These are phyloP conservation scores for Neurospora intermedia DNA, from an alignment of 495 filamentous ascomycete genomes.

Conservation along the genomic window DNA sequence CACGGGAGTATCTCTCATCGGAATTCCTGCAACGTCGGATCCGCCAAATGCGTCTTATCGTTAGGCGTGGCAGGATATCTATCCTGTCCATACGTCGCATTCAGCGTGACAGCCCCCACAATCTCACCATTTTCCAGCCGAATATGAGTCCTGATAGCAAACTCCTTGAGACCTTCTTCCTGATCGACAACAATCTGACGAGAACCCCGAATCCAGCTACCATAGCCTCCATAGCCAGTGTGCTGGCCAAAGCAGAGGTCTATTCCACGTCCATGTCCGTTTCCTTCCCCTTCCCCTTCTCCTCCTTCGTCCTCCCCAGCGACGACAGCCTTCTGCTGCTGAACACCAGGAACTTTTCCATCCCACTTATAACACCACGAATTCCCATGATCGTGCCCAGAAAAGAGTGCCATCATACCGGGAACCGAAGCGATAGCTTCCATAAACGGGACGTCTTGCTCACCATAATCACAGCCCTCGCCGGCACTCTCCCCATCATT, in stretches of 20 bases:
- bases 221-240: conserved; percentile 63
- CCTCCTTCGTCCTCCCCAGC: not conserved
- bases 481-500: conserved; percentile 26
- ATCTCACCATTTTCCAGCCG: conserved; percentile 50
- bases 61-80: conserved; percentile 36
- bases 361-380: conserved; percentile 52
- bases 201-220: conserved; percentile 49
- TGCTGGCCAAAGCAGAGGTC: conserved; percentile 61
- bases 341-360: conserved; percentile 18
- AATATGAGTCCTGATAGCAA: conserved; percentile 51
- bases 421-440: conserved; percentile 43
- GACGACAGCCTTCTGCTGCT: conserved; percentile 16
- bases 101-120: conserved; percentile 49
- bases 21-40: not conserved
- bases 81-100: conserved; percentile 57
- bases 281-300: not conserved
- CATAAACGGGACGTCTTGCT: conserved; percentile 58
- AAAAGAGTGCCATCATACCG: conserved; percentile 52
- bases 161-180: conserved; percentile 19
- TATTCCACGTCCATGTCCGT: conserved; percentile 4
- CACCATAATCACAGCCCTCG: conserved; percentile 31
- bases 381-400: conserved; percentile 62
- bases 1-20: not conserved
- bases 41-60: conserved; percentile 16
- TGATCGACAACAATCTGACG: conserved; percentile 45